Conservation (phyloP, 2,329 filamentous ascomycete genomes). For the Fusarium luffae region DNA sequence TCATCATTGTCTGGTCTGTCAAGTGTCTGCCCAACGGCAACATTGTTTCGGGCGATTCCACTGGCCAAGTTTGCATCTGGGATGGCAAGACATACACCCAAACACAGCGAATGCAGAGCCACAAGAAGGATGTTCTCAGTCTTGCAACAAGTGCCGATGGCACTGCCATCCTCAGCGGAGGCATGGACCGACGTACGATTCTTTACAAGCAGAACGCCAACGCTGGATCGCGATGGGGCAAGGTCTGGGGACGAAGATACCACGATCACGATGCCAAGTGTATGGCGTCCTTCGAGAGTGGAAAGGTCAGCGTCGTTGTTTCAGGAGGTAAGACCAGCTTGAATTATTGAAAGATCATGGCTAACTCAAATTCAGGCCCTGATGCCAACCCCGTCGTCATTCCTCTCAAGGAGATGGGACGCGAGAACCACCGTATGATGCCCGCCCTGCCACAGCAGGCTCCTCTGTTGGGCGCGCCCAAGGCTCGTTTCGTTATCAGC, state of each 20-base stretch:
- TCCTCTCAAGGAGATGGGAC: conserved; percentile 76
- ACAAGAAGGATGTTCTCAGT: conserved; percentile 90
- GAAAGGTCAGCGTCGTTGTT: conserved; percentile 84
- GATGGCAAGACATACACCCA: conserved; percentile 92
- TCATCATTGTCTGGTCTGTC: conserved; percentile 92
- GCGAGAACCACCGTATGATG: conserved; percentile 85
- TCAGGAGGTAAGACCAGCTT: conserved; percentile 79
- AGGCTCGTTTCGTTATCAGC: conserved; percentile 80
- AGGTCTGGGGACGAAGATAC: conserved; percentile 85
- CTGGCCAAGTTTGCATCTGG: conserved; percentile 93
- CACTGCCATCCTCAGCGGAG: conserved; percentile 84
- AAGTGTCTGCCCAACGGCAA: conserved; percentile 88
- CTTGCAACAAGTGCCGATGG: conserved; percentile 86
- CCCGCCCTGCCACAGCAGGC: conserved; percentile 85
- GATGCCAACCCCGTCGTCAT: conserved; percentile 86
- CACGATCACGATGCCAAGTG: conserved; percentile 96
- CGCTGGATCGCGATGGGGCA: conserved; percentile 78
- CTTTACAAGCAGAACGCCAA: conserved; percentile 77
- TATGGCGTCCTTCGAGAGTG: conserved; percentile 89
- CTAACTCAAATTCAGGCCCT: conserved; percentile 67
- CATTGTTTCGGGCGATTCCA: conserved; percentile 94
- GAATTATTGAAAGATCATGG: background rate
- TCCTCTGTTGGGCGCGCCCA: conserved; percentile 77
- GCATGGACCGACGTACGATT: conserved; percentile 89
- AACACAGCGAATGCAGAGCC: conserved; percentile 84